These are phyloP conservation scores for Fraxinus angustifolia DNA, from an alignment of 305 asterid genomes.

Conservation along the genomic window DNA sequence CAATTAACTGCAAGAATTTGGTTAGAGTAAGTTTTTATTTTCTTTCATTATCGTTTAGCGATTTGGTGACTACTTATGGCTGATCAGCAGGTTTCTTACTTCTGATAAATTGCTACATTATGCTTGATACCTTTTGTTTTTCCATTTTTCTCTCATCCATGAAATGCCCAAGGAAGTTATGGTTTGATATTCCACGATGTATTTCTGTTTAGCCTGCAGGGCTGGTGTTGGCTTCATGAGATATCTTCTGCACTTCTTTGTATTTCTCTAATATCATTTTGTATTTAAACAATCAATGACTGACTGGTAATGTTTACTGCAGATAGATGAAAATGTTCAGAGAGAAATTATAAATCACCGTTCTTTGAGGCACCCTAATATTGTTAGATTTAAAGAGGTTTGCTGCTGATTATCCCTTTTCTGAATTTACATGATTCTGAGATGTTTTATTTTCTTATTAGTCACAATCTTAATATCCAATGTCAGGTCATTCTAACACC, in stretches of 20 bases:
- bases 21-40: background rate
- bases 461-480: conserved; percentile 13
- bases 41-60: background rate
- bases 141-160: background rate
- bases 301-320: conserved; percentile 25
- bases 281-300: background rate
- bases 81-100: background rate
- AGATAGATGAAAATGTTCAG: conserved; percentile 86
- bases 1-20: background rate
- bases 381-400: conserved; percentile 78
- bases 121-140: background rate
- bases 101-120: background rate
- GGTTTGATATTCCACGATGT: background rate
- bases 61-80: background rate
- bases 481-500: conserved; percentile 80
- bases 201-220: background rate
- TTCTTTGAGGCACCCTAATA: conserved; percentile 78
- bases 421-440: background rate
- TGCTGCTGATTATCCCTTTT: conserved; percentile 13
- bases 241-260: background rate
- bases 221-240: background rate
- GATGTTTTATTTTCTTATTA: background rate
- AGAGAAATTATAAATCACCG: conserved; percentile 82
- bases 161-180: background rate
- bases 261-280: background rate